Conservation (phyloP, 805 yeast genomes). For the Candida nanaspora region DNA sequence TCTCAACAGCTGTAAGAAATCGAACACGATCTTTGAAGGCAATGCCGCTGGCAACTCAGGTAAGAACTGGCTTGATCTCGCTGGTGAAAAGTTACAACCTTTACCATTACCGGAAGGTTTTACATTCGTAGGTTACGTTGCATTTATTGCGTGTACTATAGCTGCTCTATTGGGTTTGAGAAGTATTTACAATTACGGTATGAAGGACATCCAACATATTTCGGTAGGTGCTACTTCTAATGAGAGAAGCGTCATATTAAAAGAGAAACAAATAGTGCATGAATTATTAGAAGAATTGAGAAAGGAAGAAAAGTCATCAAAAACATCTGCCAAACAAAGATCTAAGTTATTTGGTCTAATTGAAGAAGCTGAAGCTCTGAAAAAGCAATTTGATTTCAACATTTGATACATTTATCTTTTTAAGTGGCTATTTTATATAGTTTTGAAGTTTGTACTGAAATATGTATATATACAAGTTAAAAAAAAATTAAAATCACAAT, state of each 20-base stretch:
- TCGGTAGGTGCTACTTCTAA: not conserved
- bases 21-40: constrained; percentile 42
- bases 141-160: constrained; percentile 44
- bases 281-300: constrained; percentile 9
- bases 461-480: not conserved
- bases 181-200: constrained; percentile 56
- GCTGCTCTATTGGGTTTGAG: constrained; percentile 55
- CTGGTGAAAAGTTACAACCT: constrained; percentile 56
- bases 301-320: constrained; percentile 6
- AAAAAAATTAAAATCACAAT: too few species aligned
- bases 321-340: constrained; percentile 1
- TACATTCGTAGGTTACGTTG: constrained; percentile 63
- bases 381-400: constrained; percentile 1
- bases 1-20: constrained; percentile 39
- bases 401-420: not conserved
- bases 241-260: constrained; percentile 25
- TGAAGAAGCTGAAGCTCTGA: constrained; percentile 15
- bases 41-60: constrained; percentile 64
- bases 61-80: constrained; percentile 46
- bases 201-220: constrained; percentile 41
- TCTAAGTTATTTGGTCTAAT: constrained; percentile 10
- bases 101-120: constrained; percentile 64
- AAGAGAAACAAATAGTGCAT: constrained; percentile 10
- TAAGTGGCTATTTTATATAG: too few species aligned
- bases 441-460: too few species aligned